A percentile compares a stretch with the other conserved stretches of the same genome.
Conservation (phyloP, 2,329 filamentous ascomycete genomes). For the Neonectria faginata region DNA sequence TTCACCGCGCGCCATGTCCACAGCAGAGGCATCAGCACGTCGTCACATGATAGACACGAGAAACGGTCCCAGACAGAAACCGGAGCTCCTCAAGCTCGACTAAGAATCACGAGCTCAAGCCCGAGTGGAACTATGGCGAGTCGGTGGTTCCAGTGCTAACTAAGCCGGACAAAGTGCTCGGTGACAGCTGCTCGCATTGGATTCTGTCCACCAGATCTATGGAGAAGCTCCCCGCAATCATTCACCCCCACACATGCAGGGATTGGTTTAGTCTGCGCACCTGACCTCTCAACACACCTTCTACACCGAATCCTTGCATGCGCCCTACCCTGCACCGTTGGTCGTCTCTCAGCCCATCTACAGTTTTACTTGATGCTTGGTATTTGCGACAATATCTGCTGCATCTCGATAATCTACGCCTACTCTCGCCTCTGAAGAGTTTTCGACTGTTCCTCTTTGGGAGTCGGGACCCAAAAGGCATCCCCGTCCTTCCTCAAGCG, state of each 20-base stretch:
- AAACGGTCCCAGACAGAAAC: not conserved
- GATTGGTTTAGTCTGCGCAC: conserved; percentile 28
- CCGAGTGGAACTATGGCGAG: conserved; percentile 4
- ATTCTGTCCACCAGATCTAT: not conserved
- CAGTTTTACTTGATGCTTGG: conserved; percentile 5
- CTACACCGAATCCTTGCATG: not conserved
- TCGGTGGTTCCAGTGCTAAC: conserved; percentile 12
- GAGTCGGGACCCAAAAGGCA: not conserved
- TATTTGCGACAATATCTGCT: not conserved
- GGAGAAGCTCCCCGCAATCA: conserved; percentile 31
- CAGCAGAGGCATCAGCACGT: not conserved
- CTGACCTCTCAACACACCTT: conserved; percentile 24
- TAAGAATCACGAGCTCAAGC: not conserved
- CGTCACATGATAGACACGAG: not conserved
- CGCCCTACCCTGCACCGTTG: conserved; percentile 8
- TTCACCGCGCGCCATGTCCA: no score
- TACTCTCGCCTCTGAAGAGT: not conserved
- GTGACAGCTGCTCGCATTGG: no score
- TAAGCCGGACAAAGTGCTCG: not conserved
- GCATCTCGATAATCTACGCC: not conserved
- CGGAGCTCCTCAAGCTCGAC: not conserved
- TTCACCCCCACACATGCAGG: conserved; percentile 39
- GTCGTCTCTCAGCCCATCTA: conserved; percentile 2
- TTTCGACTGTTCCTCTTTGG: not conserved
- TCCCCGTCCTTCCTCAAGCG: conserved; percentile 1